phyloP scores from a whole-genome alignment of 805 yeast species.

The Yarrowia sp. region DNA sequence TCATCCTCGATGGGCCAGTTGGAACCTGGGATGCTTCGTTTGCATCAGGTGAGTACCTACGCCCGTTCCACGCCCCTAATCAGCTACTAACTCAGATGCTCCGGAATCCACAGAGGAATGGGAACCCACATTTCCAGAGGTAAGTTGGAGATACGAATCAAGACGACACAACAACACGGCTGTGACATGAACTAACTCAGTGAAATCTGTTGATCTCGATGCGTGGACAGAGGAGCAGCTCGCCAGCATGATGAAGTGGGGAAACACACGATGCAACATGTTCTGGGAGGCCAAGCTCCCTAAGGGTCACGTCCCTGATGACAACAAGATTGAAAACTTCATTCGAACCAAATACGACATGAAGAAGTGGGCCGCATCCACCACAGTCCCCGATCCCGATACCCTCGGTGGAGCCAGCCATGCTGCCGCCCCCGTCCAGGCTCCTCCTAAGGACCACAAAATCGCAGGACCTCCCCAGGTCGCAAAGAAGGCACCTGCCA shows the following conservation, averaged over 20 bases:
- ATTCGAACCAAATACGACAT: constrained; percentile 88
- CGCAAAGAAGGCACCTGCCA: constrained; percentile 25
- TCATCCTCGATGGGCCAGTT: constrained; percentile 97
- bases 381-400: constrained; percentile 58
- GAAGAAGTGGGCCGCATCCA: constrained; percentile 77
- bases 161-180: background rate
- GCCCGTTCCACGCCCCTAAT: background rate
- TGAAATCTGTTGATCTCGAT: constrained; percentile 90
- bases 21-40: constrained; percentile 90
- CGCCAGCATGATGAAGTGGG: constrained; percentile 78
- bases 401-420: constrained; percentile 35
- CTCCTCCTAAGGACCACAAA: constrained; percentile 15
- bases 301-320: constrained; percentile 70
- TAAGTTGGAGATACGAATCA: constrained; percentile 30
- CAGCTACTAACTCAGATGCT: constrained; percentile 48
- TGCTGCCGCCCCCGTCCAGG: constrained; percentile 10
- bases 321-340: constrained; percentile 80
- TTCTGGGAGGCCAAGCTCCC: constrained; percentile 86
- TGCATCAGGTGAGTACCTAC: constrained; percentile 53
- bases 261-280: constrained; percentile 72
- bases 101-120: constrained; percentile 92
- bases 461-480: constrained; percentile 9
- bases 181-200: constrained; percentile 39
- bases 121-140: constrained; percentile 87
- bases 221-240: constrained; percentile 96